Percentiles rank a stretch among this genome's conserved stretches.
These are phyloP conservation scores for Vitis hybrid DNA, from an alignment of 177 flowering plant genomes.

Conservation along the genomic window DNA sequence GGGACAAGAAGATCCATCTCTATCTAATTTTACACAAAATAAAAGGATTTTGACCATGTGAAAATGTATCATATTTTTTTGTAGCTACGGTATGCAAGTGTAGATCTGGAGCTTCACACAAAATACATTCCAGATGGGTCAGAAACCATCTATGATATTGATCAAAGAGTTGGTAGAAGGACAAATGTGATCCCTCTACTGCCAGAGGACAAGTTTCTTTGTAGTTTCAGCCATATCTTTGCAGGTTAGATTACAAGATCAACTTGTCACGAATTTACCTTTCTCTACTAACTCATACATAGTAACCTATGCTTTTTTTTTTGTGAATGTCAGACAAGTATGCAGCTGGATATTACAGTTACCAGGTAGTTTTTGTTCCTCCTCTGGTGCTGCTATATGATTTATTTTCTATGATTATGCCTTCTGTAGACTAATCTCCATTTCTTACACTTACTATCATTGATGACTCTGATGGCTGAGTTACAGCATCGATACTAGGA, in stretches of 20 bases:
- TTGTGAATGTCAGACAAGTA: slow-evolving; percentile 67
- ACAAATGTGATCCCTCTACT: slow-evolving; percentile 85
- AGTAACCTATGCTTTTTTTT: slow-evolving; percentile 1
- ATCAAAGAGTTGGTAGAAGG: slow-evolving; percentile 52
- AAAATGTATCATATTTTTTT: slow-evolving; percentile 1
- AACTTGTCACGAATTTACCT: not conserved
- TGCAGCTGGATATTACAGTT: slow-evolving; percentile 99
- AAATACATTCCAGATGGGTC: slow-evolving; percentile 77
- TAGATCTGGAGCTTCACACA: slow-evolving; percentile 86
- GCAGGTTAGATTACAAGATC: slow-evolving; percentile 45
- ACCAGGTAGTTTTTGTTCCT: slow-evolving; percentile 58
- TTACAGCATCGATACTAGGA: not conserved
- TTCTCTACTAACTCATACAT: not conserved
- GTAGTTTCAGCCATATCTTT: slow-evolving; percentile 95
- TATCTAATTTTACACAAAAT: no score
- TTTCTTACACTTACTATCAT: not conserved
- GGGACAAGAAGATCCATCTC: no score
- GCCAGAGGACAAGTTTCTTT: slow-evolving; percentile 89
- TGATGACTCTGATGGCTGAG: not conserved
- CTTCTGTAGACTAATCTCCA: not conserved
- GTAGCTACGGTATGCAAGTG: slow-evolving; percentile 73
- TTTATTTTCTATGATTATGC: not conserved
- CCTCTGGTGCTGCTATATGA: not conserved
- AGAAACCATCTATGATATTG: slow-evolving; percentile 85
- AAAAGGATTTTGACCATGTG: no score